Evolutionary conservation across 257 asterid species (phyloP).

Genomic region (Hygrophila difformis): DNA sequence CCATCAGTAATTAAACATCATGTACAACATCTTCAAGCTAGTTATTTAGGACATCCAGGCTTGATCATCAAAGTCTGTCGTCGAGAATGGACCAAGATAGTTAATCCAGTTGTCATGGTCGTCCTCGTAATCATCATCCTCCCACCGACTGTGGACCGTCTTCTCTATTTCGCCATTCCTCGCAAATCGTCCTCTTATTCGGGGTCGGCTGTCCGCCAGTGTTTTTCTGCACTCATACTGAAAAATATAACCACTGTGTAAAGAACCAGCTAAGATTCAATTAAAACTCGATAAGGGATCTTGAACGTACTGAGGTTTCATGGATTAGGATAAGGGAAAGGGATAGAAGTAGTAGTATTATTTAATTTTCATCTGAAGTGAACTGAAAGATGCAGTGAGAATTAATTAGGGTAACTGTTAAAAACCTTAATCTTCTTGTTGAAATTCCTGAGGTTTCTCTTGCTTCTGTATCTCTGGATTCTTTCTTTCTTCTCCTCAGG

Average conservation of each 20-base stretch:
- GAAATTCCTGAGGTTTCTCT: conserved; percentile 79
- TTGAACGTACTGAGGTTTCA: too few species aligned
- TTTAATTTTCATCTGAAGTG: neutral
- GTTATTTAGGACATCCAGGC: too few species aligned
- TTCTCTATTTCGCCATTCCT: conserved; percentile 57
- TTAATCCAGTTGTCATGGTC: conserved; percentile 58
- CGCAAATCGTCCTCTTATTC: conserved; percentile 80
- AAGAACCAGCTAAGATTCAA: too few species aligned
- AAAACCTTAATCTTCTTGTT: conserved; percentile 83
- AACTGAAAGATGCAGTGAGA: neutral
- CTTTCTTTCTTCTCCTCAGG: conserved; percentile 83
- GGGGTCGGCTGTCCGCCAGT: conserved; percentile 80
- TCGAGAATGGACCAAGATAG: conserved; percentile 56
- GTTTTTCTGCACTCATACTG: conserved; percentile 93
- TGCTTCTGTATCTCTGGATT: conserved; percentile 79
- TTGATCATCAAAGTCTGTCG: too few species aligned
- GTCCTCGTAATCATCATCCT: conserved; percentile 35
- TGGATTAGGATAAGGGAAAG: neutral
- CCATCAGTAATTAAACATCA: too few species aligned
- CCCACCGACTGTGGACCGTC: conserved; percentile 43
- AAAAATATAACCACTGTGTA: too few species aligned
- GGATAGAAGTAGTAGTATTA: neutral
- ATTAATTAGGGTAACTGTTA: neutral
- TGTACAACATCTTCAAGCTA: too few species aligned
- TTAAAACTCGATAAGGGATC: too few species aligned